Base-by-base conservation (phyloP, 345 rosid species). In the Pseudoturritis turrita region DNA sequence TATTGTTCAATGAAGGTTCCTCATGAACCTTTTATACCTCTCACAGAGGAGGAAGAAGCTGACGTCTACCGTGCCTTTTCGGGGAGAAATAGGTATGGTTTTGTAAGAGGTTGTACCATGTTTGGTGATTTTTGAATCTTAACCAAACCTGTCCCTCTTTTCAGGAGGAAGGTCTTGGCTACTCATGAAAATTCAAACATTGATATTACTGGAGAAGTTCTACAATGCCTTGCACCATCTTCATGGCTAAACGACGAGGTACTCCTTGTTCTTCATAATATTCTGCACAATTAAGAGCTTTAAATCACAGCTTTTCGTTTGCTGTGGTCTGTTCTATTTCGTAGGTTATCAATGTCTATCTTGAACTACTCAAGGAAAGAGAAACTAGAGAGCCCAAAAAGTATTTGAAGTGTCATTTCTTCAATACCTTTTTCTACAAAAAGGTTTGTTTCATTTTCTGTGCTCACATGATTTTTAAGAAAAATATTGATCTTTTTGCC, bases 241-340 rank as follows among this genome's bases (percentile, higher is more conserved):
- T 78, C 82, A 62, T 96, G 99, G 99, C 84, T 96, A 75, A 96
- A 96, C 75, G 99, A 96, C 61, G 99, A 96, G 97, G 99, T 96
- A 63, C 41, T 65, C 5, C 18, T 47, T 23, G 11, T 43, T 70
- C 62, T 49, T 43, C 11, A 8, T 71, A 22, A 17, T 60, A 15
- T 64, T 7, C 8, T 39, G 36, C 53, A 37, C 35, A 6, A 6
- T 2, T 26, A 3, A 28, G 60, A 13, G 69, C 19, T 55, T 21
- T 9, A 13, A 22, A 8, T 47, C 1, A 68, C 14, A 44, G 26
- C 1, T 7, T 69, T 44, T 36, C 31, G 6, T 54, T 11, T 44
- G 13, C 15, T 65, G 12, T 23, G 35, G 36, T 65, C 74, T 36
- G n/a, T 5, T 65, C 63, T 71, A 44, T 74, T 65, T 85, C 63